Percentiles rank a stretch among this genome's conserved stretches.
These are phyloP conservation scores for Crepidotus variabilis DNA, from an alignment of 768 basidiomycete genomes.

Conservation along the genomic window DNA sequence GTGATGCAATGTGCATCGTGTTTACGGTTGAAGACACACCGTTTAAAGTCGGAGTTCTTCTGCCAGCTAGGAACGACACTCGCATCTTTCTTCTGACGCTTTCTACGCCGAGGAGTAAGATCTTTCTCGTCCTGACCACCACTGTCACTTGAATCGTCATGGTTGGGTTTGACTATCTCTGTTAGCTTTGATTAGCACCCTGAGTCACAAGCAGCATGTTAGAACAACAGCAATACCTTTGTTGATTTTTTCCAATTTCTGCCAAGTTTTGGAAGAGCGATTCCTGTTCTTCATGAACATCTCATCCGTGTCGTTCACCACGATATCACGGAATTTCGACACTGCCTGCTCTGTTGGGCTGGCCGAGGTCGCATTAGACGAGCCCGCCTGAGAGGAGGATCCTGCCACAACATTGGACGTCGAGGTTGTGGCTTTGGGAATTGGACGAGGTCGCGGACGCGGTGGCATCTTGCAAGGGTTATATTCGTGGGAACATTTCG, in stretches of 20 bases:
- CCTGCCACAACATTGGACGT: conserved; percentile 8
- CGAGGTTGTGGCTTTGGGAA: conserved; percentile 21
- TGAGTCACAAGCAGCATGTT: not conserved
- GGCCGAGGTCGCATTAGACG: conserved; percentile 17
- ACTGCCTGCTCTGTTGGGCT: conserved; percentile 7
- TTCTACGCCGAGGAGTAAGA: conserved; percentile 29
- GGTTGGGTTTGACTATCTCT: conserved; percentile 7
- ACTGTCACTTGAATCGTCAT: conserved; percentile 16
- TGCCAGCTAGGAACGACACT: conserved; percentile 39
- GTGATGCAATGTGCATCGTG: not conserved
- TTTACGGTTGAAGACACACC: conserved; percentile 35
- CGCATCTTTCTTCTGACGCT: conserved; percentile 35
- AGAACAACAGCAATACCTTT: conserved; percentile 47
- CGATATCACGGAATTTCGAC: conserved; percentile 16
- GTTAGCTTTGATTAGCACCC: not conserved
- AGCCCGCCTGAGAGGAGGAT: conserved; percentile 13
- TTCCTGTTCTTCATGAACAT: conserved; percentile 67
- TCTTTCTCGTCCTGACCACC: conserved; percentile 20
- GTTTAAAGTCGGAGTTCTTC: conserved; percentile 30
- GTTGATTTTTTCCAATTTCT: conserved; percentile 49
- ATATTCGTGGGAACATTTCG: conserved; percentile 38
- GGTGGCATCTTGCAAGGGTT: conserved; percentile 38
- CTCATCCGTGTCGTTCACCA: conserved; percentile 57
- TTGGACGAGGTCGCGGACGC: conserved; percentile 53
- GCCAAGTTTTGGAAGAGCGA: conserved; percentile 55